These are phyloP conservation scores for Rhododendron molle DNA, from an alignment of 148 eudicot genomes.

Conservation along the genomic window DNA sequence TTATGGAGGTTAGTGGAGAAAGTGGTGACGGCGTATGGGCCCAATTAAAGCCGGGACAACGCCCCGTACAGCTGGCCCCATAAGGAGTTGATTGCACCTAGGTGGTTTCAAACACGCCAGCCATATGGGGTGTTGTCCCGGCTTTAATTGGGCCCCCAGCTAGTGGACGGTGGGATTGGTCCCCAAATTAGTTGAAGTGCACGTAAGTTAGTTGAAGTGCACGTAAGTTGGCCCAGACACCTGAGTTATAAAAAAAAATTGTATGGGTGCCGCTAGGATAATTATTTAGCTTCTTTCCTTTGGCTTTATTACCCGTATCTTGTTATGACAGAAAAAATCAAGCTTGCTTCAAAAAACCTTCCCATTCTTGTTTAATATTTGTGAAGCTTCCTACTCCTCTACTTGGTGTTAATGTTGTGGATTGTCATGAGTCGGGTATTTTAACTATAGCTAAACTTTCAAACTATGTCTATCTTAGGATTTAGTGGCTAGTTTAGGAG, in stretches of 20 bases:
- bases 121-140: not conserved
- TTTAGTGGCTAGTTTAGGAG: not conserved
- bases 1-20: too few relatives aligned
- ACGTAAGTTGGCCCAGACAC: too few relatives aligned
- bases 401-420: not conserved
- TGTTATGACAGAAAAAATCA: not conserved
- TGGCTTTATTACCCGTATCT: not conserved
- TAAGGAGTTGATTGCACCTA: too few relatives aligned
- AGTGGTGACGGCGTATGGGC: too few relatives aligned
- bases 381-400: not conserved
- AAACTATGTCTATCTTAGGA: not conserved
- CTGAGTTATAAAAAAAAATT: not conserved
- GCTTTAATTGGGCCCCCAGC: not conserved
- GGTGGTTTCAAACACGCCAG: too few relatives aligned
- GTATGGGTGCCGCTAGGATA: not conserved
- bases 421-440: not conserved
- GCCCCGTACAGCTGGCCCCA: too few relatives aligned
- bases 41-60: too few relatives aligned
- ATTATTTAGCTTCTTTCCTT: not conserved
- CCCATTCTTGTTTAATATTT: not conserved
- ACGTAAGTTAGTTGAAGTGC: too few relatives aligned
- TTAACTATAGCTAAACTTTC: not conserved
- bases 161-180: not conserved
- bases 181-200: too few relatives aligned
- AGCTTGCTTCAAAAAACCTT: not conserved